Conservation (phyloP, 192 early-diverging fungal genomes). For the Pecoramyces ruminantium region DNA sequence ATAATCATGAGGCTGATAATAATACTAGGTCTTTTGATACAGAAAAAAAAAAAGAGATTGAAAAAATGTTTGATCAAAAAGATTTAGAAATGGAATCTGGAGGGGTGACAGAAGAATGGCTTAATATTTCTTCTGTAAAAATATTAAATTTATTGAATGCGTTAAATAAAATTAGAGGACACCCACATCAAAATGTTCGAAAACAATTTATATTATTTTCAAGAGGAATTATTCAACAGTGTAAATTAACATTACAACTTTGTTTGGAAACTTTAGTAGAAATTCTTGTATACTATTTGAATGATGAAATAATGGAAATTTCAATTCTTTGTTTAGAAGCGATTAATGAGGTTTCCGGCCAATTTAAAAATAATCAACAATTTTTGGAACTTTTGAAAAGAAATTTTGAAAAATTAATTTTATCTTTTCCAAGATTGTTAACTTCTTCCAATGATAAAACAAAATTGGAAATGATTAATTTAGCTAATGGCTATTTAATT, state of each 20-base stretch:
- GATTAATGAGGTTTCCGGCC: not conserved
- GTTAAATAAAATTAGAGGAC: not conserved
- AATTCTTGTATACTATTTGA: not conserved
- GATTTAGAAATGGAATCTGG: not conserved
- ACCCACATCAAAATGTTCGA: not conserved
- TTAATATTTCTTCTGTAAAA: not conserved
- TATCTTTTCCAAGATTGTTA: not conserved
- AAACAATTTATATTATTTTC: not conserved
- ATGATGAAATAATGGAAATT: not conserved
- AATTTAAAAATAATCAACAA: not conserved
- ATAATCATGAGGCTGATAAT: no score
- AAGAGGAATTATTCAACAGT: not conserved
- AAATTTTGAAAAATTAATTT: not conserved
- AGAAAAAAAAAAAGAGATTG: not conserved
- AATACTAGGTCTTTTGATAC: no score
- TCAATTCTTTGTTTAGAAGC: not conserved
- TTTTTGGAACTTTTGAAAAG: not conserved
- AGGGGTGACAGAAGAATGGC: not conserved
- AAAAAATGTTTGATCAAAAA: not conserved
- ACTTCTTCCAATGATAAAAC: not conserved
- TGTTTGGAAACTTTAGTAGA: not conserved
- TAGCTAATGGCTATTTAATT: not conserved
- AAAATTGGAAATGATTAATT: not conserved
- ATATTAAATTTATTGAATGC: not conserved
- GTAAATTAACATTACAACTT: not conserved